Percentiles rank a stretch among this genome's conserved stretches.
Evolutionary conservation across 768 basidiomycete species (phyloP).

Genomic region (Dendrothele bispora): DNA sequence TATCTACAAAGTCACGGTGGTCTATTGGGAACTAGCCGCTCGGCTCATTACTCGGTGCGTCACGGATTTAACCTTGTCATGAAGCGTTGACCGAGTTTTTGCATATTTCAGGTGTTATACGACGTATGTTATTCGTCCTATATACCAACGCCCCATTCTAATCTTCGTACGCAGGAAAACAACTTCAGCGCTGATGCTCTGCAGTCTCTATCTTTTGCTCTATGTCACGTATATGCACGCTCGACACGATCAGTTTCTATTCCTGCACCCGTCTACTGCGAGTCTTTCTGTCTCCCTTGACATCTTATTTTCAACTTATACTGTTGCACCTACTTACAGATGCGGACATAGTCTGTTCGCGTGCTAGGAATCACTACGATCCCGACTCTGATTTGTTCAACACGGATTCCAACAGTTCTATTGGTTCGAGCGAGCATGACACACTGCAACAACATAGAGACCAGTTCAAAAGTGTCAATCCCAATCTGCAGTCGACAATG

Average conservation of each 20-base stretch:
- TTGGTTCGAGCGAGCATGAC: no score
- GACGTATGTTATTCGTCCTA: slow-evolving; percentile 33
- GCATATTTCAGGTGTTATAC: slow-evolving; percentile 32
- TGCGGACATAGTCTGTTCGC: slow-evolving; percentile 72
- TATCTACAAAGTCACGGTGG: slow-evolving; percentile 80
- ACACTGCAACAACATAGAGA: no score
- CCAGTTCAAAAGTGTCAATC: no score
- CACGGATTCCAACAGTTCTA: slow-evolving; percentile 35
- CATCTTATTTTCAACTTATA: no score
- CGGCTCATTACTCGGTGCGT: slow-evolving; percentile 47
- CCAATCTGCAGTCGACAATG: no score
- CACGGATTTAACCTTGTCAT: not conserved
- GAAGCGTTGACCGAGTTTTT: not conserved
- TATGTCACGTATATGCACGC: slow-evolving; percentile 81
- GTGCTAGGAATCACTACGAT: slow-evolving; percentile 64
- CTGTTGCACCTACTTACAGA: slow-evolving; percentile 45
- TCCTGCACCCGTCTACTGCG: slow-evolving; percentile 84
- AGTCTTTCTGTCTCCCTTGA: slow-evolving; percentile 17
- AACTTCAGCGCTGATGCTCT: slow-evolving; percentile 64
- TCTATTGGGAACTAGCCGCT: slow-evolving; percentile 68
- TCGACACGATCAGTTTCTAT: slow-evolving; percentile 85
- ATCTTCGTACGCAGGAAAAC: slow-evolving; percentile 40
- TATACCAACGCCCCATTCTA: not conserved
- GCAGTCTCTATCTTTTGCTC: slow-evolving; percentile 67
- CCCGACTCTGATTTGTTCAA: slow-evolving; percentile 49